These are phyloP conservation scores for Tolypocladium cylindrosporum DNA, from an alignment of 2,329 filamentous ascomycete genomes.

Conservation along the genomic window DNA sequence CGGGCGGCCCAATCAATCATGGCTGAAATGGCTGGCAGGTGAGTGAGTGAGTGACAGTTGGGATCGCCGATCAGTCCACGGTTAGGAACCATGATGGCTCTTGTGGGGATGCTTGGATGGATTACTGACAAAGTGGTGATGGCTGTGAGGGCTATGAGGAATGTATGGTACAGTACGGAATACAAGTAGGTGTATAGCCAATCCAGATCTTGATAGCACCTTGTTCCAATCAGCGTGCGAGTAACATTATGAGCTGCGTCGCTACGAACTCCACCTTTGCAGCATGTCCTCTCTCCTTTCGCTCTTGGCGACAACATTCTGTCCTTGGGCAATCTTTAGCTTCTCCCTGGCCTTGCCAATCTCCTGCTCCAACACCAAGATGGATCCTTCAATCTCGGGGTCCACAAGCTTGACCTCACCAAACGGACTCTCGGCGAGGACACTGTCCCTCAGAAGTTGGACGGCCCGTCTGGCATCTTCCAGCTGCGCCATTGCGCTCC, in stretches of 20 bases:
- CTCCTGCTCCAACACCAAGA: conserved; percentile 36
- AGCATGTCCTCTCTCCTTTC: conserved; percentile 38
- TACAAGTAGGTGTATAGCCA: not conserved
- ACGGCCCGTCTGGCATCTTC: conserved; percentile 37
- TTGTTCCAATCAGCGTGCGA: not conserved
- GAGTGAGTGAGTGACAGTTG: too few species aligned
- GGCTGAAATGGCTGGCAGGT: too few species aligned
- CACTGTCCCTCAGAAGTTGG: conserved; percentile 37
- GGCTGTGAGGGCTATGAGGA: too few species aligned
- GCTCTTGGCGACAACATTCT: conserved; percentile 27
- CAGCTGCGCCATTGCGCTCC: conserved; percentile 27
- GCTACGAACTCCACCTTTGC: conserved; percentile 17
- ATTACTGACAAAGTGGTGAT: too few species aligned
- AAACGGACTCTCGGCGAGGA: conserved; percentile 43
- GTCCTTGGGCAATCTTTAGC: conserved; percentile 27
- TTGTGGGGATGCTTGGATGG: too few species aligned
- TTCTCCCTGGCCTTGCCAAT: conserved; percentile 28
- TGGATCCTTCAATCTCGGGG: conserved; percentile 39
- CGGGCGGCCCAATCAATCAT: too few species aligned
- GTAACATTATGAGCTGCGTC: not conserved
- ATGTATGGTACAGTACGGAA: too few species aligned
- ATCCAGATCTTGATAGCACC: not conserved
- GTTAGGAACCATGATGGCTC: too few species aligned
- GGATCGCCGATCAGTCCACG: too few species aligned
- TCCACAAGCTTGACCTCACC: conserved; percentile 39